Percentiles rank a stretch among this genome's conserved stretches.
These are phyloP conservation scores for Solanum etuberosum DNA, from an alignment of 257 asterid species.

Conservation along the genomic window DNA sequence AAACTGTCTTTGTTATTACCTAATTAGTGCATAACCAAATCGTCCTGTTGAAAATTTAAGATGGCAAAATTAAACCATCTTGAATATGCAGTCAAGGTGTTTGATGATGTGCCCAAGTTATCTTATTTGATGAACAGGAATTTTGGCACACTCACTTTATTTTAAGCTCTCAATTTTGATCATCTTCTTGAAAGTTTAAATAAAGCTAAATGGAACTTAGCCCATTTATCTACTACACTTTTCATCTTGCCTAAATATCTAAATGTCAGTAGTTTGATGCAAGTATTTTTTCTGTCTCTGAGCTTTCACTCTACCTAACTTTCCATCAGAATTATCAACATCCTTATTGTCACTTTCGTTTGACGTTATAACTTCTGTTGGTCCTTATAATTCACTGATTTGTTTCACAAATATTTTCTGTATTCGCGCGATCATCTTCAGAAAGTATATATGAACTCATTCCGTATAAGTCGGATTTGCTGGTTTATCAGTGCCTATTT, in stretches of 20 bases:
- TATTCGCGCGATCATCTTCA: background rate
- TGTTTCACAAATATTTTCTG: background rate
- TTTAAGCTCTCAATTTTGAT: background rate
- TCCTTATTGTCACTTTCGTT: background rate
- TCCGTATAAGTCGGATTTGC: background rate
- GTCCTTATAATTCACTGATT: background rate
- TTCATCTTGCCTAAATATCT: too few relatives aligned
- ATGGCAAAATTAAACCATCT: too few relatives aligned
- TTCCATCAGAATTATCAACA: background rate
- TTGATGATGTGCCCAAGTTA: too few relatives aligned
- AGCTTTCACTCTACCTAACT: background rate
- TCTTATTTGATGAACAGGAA: too few relatives aligned
- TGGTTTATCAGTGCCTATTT: background rate
- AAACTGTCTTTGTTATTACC: too few relatives aligned
- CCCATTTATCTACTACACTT: too few relatives aligned
- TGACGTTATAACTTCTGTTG: background rate
- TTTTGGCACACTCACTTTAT: too few relatives aligned
- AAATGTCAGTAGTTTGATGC: background rate
- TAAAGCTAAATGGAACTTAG: background rate
- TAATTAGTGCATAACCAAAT: too few relatives aligned
- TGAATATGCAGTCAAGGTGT: too few relatives aligned
- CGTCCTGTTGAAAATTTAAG: too few relatives aligned
- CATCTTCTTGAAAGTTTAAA: background rate
- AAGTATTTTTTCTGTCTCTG: constrained; percentile 1
- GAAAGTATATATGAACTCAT: background rate